phyloP scores from a whole-genome alignment of 305 asterid genomes.

The Andrographis paniculata region DNA sequence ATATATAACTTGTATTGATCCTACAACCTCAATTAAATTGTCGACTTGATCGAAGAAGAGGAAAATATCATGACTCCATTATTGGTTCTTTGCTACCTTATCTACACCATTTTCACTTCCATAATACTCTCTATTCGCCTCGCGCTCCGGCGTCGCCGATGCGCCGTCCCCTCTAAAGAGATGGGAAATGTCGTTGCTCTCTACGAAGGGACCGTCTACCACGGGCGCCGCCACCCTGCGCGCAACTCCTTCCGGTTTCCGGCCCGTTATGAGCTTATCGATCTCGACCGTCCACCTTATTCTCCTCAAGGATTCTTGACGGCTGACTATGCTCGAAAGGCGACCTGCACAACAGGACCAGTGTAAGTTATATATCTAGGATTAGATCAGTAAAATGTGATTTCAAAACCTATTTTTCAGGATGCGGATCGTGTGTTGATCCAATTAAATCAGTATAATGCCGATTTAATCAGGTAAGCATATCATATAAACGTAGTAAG shows the following conservation, averaged over 20 bases:
- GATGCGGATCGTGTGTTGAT: no score
- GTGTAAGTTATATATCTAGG: no score
- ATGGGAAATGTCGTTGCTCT: slow-evolving; percentile 23
- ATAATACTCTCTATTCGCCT: slow-evolving; percentile 26
- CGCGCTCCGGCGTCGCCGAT: slow-evolving; percentile 30
- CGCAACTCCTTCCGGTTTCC: slow-evolving; percentile 44
- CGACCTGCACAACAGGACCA: slow-evolving; percentile 46
- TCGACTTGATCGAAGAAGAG: no score
- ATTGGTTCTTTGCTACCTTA: slow-evolving; percentile 28
- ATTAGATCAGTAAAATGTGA: no score
- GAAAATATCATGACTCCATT: slow-evolving; percentile 15
- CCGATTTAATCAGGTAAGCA: no score
- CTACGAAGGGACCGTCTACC: slow-evolving; percentile 50
- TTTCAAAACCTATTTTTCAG: no score
- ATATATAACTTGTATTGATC: no score
- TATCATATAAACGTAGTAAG: no score
- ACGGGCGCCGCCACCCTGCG: slow-evolving; percentile 48
- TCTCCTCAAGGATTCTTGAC: slow-evolving; percentile 37
- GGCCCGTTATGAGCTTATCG: slow-evolving; percentile 49
- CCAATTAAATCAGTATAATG: no score
- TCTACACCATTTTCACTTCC: slow-evolving; percentile 27
- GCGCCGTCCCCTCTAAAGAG: slow-evolving; percentile 1
- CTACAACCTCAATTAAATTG: no score
- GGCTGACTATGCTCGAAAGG: slow-evolving; percentile 33
- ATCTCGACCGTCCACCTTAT: slow-evolving; percentile 37